Percentiles rank a stretch among this genome's conserved stretches.
Conservation (phyloP, 495 filamentous ascomycete species). For the Cryomyces minteri region DNA sequence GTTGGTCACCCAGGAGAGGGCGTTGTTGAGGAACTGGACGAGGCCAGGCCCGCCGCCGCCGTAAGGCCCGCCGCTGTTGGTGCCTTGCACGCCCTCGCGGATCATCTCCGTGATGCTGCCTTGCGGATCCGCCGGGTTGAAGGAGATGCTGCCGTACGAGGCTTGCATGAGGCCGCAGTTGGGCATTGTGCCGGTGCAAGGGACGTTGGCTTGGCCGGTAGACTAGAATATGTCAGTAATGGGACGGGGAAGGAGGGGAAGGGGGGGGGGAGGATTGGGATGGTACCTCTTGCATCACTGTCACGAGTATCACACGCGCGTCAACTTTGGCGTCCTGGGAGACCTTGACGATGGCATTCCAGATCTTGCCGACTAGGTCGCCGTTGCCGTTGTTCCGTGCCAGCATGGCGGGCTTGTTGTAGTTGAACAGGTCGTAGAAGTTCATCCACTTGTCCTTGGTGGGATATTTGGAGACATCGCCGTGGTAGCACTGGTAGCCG, state of each 20-base stretch:
- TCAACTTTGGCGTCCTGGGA: slow-evolving; percentile 1
- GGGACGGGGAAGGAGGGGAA: neutral
- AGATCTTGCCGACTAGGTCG: slow-evolving; percentile 1
- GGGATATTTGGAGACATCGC: neutral
- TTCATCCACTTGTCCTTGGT: neutral
- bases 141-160: neutral
- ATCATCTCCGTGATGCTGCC: slow-evolving; percentile 5
- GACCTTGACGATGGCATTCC: slow-evolving; percentile 2
- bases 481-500: slow-evolving; percentile 3
- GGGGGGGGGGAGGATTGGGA: neutral
- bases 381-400: slow-evolving; percentile 1
- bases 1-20: neutral
- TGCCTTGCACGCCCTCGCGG: slow-evolving; percentile 2
- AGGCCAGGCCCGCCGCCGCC: neutral
- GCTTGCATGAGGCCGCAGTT: slow-evolving; percentile 7
- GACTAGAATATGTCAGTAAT: neutral
- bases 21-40: neutral
- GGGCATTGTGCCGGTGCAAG: neutral
- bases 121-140: neutral
- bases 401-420: slow-evolving; percentile 2
- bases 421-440: slow-evolving; percentile 1
- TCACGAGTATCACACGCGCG: slow-evolving; percentile 1
- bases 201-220: neutral
- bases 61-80: neutral
- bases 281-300: slow-evolving; percentile 6